Evolutionary conservation across 176 grass and related monocot genomes (phyloP).

Genomic region (Phyllostachys edulis): DNA sequence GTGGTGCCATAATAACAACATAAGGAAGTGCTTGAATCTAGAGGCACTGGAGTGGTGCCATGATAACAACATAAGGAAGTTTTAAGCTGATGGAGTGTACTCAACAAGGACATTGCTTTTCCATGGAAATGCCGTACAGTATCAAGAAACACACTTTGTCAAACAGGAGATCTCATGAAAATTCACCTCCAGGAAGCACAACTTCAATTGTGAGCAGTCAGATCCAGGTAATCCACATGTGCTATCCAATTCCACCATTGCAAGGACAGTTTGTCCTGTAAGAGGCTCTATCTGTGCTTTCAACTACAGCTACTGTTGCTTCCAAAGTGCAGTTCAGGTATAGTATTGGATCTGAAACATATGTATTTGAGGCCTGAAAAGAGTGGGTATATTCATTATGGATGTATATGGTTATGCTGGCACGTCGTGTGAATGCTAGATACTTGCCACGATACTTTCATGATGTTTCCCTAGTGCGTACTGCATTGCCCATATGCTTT

Average conservation of each 20-base stretch:
- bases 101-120: no score
- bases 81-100: no score
- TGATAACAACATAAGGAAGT: background rate
- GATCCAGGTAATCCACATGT: background rate
- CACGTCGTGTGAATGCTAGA: constrained; percentile 43
- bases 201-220: background rate
- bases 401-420: constrained; percentile 48
- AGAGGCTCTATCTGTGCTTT: constrained; percentile 58
- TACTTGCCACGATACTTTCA: constrained; percentile 18
- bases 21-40: no score
- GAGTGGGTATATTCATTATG: constrained; percentile 53
- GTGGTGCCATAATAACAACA: background rate
- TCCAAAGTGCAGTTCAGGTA: constrained; percentile 42
- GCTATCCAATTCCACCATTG: constrained; percentile 25
- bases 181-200: background rate
- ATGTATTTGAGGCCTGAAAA: constrained; percentile 39
- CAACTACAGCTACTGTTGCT: constrained; percentile 57
- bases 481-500: background rate
- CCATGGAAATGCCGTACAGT: no score
- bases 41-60: no score
- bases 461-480: background rate
- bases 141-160: constrained; percentile 23
- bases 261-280: constrained; percentile 9
- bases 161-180: constrained; percentile 6
- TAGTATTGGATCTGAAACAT: constrained; percentile 49